phyloP scores from a whole-genome alignment of 768 basidiomycete species.

The Podaxis sp. region DNA sequence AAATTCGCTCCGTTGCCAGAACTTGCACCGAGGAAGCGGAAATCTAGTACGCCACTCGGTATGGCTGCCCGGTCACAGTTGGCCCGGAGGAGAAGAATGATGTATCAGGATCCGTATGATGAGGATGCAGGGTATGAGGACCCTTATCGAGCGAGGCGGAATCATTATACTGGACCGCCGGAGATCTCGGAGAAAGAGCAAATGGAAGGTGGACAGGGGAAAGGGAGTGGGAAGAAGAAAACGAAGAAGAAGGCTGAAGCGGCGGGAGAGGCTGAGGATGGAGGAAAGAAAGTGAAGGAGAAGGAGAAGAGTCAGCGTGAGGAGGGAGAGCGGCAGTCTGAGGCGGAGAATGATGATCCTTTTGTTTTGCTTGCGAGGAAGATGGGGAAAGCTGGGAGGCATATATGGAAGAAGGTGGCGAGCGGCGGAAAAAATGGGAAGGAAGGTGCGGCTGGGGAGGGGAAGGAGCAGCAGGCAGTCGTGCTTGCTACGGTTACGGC shows the following conservation, averaged over 20 bases:
- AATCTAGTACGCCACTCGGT: conserved; percentile 50
- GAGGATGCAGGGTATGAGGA: conserved; percentile 2
- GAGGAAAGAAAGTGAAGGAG: conserved; percentile 29
- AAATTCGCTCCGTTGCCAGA: conserved; percentile 62
- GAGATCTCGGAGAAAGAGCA: background rate
- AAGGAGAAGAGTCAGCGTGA: conserved; percentile 11
- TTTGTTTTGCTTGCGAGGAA: conserved; percentile 47
- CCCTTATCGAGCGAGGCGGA: background rate
- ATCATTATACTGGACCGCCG: background rate
- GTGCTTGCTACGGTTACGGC: conserved; percentile 11
- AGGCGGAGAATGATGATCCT: conserved; percentile 40
- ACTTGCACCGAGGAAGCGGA: conserved; percentile 46
- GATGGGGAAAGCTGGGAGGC: conserved; percentile 48
- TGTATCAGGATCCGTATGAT: conserved; percentile 4
- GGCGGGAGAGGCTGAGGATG: conserved; percentile 16
- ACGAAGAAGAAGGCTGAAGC: conserved; percentile 13
- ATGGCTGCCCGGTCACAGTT: conserved; percentile 48
- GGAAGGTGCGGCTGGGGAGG: conserved; percentile 13
- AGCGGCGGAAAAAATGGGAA: conserved; percentile 18
- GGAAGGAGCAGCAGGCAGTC: conserved; percentile 10
- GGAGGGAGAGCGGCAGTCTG: conserved; percentile 5
- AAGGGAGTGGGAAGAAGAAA: conserved; percentile 2
- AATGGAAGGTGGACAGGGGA: background rate
- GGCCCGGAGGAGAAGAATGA: conserved; percentile 31
- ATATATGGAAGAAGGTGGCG: conserved; percentile 47